Evolutionary conservation across 1,139 yeast species (phyloP).

Genomic region (Blastobotrys indianensis): DNA sequence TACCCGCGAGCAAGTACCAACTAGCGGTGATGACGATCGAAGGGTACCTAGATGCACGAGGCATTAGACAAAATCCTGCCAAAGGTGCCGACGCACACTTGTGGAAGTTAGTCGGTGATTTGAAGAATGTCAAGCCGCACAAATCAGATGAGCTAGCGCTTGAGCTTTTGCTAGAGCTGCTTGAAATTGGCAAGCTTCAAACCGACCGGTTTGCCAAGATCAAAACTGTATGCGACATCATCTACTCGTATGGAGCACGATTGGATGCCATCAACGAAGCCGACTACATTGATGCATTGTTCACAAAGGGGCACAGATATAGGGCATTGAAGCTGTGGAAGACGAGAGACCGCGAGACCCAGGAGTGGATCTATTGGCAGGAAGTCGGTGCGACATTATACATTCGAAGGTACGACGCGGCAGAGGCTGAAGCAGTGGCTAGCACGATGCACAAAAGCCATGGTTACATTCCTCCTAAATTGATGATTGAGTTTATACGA

Average conservation of each 20-base stretch:
- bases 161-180: constrained; percentile 25
- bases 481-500: constrained; percentile 22
- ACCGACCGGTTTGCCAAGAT: constrained; percentile 16
- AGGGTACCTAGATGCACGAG: constrained; percentile 9
- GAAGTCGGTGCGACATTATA: constrained; percentile 32
- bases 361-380: constrained; percentile 28
- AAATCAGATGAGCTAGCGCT: constrained; percentile 19
- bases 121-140: constrained; percentile 6
- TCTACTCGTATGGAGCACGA: constrained; percentile 31
- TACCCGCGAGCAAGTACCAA: constrained; percentile 5
- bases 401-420: constrained; percentile 24
- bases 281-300: constrained; percentile 31
- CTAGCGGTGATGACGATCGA: constrained; percentile 1
- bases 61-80: constrained; percentile 9
- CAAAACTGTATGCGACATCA: constrained; percentile 26
- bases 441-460: constrained; percentile 16
- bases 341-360: constrained; percentile 27
- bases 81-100: constrained; percentile 10
- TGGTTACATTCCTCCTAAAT: constrained; percentile 25
- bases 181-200: constrained; percentile 29
- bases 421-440: constrained; percentile 24
- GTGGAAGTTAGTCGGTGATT: constrained; percentile 15
- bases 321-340: constrained; percentile 31
- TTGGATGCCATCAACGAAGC: constrained; percentile 36
- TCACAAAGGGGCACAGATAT: constrained; percentile 19